Conservation (phyloP, 2,329 filamentous ascomycete genomes). For the Sarocladiaceae sp. region DNA sequence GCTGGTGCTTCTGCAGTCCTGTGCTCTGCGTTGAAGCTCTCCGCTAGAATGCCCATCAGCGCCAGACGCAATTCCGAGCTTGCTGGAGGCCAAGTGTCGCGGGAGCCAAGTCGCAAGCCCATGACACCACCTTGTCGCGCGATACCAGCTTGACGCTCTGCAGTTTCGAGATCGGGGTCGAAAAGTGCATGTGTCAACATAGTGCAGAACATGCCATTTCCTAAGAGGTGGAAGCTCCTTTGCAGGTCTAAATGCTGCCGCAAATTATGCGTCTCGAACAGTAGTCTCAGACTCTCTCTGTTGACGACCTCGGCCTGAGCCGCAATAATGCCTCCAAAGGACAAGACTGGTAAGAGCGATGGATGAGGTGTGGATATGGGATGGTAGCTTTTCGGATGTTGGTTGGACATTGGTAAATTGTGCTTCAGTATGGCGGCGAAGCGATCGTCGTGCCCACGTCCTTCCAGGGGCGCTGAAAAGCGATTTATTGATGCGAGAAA, state of each 20-base stretch:
- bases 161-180: constrained; percentile 73
- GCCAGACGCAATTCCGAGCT: constrained; percentile 89
- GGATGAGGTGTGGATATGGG: constrained; percentile 40
- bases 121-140: constrained; percentile 68
- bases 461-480: constrained; percentile 29
- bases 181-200: constrained; percentile 81
- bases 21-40: constrained; percentile 55
- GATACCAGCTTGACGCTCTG: constrained; percentile 67
- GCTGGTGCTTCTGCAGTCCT: constrained; percentile 16
- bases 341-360: constrained; percentile 63
- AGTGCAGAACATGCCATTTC: constrained; percentile 78
- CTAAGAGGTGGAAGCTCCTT: constrained; percentile 75
- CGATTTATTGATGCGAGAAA: constrained; percentile 47
- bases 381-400: background rate
- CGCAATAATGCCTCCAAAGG: constrained; percentile 68
- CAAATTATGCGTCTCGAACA: constrained; percentile 72
- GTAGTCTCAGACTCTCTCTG: constrained; percentile 65
- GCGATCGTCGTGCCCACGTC: constrained; percentile 23
- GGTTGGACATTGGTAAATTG: background rate
- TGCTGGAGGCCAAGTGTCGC: constrained; percentile 86
- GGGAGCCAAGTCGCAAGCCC: constrained; percentile 76
- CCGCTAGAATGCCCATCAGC: constrained; percentile 77
- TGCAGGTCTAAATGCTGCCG: constrained; percentile 70
- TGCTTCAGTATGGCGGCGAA: constrained; percentile 35
- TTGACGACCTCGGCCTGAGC: constrained; percentile 76